phyloP scores from a whole-genome alignment of 805 yeast genomes.

The Ogataea methanolica region DNA sequence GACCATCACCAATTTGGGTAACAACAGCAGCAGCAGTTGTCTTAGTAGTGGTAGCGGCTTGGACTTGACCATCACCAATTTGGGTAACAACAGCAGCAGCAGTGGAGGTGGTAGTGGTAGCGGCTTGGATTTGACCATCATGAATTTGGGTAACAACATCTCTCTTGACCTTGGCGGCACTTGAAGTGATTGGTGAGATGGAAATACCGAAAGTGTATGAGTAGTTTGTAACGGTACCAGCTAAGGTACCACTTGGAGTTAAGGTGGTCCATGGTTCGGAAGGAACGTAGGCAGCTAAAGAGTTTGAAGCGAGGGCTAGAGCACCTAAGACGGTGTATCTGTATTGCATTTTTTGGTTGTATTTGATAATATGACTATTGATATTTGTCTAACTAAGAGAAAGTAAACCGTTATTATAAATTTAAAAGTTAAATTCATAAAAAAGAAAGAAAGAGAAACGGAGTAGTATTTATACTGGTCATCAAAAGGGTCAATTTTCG shows the following conservation, averaged over 20 bases:
- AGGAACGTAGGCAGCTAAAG: slow-evolving; percentile 61
- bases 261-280: slow-evolving; percentile 67
- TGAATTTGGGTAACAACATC: slow-evolving; percentile 38
- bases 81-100: slow-evolving; percentile 19
- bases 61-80: slow-evolving; percentile 36
- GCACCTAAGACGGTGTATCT: slow-evolving; percentile 33
- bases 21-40: slow-evolving; percentile 14
- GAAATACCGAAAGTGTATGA: slow-evolving; percentile 63
- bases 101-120: slow-evolving; percentile 21
- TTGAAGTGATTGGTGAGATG: slow-evolving; percentile 42
- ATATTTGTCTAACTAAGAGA: too few relatives aligned
- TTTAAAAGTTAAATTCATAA: too few relatives aligned
- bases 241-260: slow-evolving; percentile 53
- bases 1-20: slow-evolving; percentile 44
- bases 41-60: slow-evolving; percentile 33
- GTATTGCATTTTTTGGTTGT: slow-evolving; percentile 35
- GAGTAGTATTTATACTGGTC: too few relatives aligned
- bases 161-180: slow-evolving; percentile 24
- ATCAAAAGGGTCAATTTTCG: too few relatives aligned
- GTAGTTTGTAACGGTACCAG: slow-evolving; percentile 56
- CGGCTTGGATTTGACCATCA: slow-evolving; percentile 39
- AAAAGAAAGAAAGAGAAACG: too few relatives aligned
- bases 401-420: too few relatives aligned
- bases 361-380: too few relatives aligned
- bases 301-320: slow-evolving; percentile 41